phyloP scores from a whole-genome alignment of 345 rosid species.

The Gossypium stocksii region DNA sequence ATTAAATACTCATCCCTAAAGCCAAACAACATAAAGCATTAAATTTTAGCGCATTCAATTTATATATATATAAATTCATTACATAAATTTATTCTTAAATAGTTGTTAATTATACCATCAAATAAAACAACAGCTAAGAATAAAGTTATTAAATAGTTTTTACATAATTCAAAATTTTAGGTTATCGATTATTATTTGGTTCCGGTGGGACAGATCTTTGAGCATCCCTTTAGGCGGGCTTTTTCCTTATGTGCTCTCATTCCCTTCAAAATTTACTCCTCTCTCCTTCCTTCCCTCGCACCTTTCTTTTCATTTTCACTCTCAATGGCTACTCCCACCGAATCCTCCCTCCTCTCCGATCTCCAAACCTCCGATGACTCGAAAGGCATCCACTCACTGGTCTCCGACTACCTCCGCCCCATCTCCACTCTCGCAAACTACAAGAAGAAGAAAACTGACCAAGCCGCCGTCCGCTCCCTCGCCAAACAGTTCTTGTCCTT shows the following conservation, averaged over 20 bases:
- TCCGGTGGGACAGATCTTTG: background rate
- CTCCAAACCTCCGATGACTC: slow-evolving; percentile 39
- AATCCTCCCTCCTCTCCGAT: slow-evolving; percentile 39
- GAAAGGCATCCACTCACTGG: slow-evolving; percentile 36
- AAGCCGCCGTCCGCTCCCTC: slow-evolving; percentile 45
- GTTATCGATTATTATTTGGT: no score
- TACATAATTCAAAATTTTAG: no score
- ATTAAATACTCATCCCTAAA: no score
- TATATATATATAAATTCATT: no score
- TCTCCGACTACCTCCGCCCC: slow-evolving; percentile 57
- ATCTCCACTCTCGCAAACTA: slow-evolving; percentile 31
- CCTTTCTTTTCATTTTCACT: background rate
- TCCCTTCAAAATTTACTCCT: background rate
- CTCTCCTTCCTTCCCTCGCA: background rate
- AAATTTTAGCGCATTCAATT: no score
- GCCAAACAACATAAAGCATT: no score
- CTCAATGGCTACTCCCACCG: slow-evolving; percentile 47
- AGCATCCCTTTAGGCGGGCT: slow-evolving; percentile 8
- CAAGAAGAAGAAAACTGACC: slow-evolving; percentile 27
- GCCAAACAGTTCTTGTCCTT: slow-evolving; percentile 71
- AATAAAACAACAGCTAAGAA: no score
- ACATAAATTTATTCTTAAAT: no score
- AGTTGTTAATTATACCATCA: no score
- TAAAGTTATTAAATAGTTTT: no score
- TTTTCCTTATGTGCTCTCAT: background rate